Evolutionary conservation across 495 filamentous ascomycete genomes (phyloP).

Genomic region (Lasiosphaeris hirsuta): DNA sequence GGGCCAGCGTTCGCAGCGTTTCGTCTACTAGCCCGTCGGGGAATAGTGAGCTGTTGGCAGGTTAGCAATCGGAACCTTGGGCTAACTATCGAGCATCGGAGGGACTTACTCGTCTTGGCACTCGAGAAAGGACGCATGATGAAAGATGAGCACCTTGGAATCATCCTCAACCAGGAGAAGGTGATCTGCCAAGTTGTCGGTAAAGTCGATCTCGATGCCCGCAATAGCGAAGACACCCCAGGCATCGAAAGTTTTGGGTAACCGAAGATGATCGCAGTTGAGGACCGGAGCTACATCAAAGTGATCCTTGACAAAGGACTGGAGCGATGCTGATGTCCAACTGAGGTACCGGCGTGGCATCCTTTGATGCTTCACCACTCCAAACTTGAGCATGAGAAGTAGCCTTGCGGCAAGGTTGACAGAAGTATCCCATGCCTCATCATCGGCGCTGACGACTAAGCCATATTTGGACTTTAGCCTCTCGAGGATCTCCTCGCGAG

Average conservation of each 20-base stretch:
- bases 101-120: conserved; percentile 13
- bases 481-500: neutral
- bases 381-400: conserved; percentile 20
- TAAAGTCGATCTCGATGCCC: conserved; percentile 40
- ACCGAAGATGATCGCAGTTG: conserved; percentile 17
- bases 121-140: conserved; percentile 42
- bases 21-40: conserved; percentile 24
- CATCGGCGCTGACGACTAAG: conserved; percentile 3
- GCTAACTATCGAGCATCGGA: neutral
- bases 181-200: conserved; percentile 47
- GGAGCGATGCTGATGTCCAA: conserved; percentile 1
- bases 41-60: neutral
- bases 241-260: conserved; percentile 27
- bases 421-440: conserved; percentile 14
- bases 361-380: conserved; percentile 17
- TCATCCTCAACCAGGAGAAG: conserved; percentile 41
- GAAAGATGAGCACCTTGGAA: conserved; percentile 41
- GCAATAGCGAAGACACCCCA: conserved; percentile 30
- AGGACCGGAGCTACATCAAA: conserved; percentile 8
- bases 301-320: conserved; percentile 9
- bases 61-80: neutral
- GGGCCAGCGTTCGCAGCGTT: conserved; percentile 43
- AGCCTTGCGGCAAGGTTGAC: conserved; percentile 19
- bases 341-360: conserved; percentile 2
- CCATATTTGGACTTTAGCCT: neutral